These are phyloP conservation scores for Euphorbia celastroides DNA, from an alignment of 441 rosid species.

Conservation along the genomic window DNA sequence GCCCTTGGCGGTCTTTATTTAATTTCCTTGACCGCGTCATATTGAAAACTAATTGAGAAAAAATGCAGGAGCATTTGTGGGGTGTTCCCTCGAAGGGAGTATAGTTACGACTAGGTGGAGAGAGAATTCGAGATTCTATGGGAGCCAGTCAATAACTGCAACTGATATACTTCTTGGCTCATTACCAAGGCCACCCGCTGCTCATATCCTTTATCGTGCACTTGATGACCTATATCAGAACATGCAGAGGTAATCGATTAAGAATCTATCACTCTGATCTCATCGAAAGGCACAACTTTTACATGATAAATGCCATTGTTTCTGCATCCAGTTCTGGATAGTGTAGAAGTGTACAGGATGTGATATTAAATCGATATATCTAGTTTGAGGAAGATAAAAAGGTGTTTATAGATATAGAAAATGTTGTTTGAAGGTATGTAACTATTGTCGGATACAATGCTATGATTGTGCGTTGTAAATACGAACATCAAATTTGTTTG, in stretches of 20 bases:
- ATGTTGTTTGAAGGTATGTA: slow-evolving; percentile 7
- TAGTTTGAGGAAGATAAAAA: no score
- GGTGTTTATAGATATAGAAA: background rate
- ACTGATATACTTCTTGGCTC: slow-evolving; percentile 78
- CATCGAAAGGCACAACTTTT: background rate
- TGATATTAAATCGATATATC: no score
- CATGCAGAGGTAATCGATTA: slow-evolving; percentile 34
- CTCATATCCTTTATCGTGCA: slow-evolving; percentile 66
- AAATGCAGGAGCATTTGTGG: slow-evolving; percentile 79
- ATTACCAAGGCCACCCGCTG: slow-evolving; percentile 86
- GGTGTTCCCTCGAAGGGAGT: slow-evolving; percentile 93
- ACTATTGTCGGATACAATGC: background rate
- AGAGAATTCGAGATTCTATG: slow-evolving; percentile 80
- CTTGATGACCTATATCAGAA: slow-evolving; percentile 62
- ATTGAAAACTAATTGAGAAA: slow-evolving; percentile 3
- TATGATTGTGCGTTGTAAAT: background rate
- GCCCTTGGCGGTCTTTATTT: background rate
- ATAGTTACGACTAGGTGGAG: slow-evolving; percentile 61
- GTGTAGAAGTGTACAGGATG: slow-evolving; percentile 4
- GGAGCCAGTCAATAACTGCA: slow-evolving; percentile 73
- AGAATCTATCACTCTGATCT: background rate
- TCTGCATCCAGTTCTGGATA: background rate
- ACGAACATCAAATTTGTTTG: background rate
- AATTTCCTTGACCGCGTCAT: background rate
- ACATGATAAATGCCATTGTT: slow-evolving; percentile 5